Conservation (phyloP, 2,329 filamentous ascomycete genomes). For the Ophiocordyceps polyrhachis-furcata region DNA sequence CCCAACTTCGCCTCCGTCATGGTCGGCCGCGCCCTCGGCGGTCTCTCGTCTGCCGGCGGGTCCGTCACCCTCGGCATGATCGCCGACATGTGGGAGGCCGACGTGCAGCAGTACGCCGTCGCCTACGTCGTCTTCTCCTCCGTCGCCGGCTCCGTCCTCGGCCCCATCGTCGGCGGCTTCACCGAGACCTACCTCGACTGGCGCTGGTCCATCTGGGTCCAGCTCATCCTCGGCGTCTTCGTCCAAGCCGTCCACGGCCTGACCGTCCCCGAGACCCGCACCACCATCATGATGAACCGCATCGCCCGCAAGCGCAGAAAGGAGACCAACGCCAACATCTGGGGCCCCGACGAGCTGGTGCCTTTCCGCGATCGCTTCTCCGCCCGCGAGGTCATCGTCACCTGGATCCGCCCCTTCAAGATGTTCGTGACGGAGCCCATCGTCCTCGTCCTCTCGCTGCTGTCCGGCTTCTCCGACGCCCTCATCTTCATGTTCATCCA, state of each 20-base stretch:
- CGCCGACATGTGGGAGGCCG: conserved; percentile 53
- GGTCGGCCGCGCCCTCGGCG: conserved; percentile 51
- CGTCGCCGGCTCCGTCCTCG: conserved; percentile 57
- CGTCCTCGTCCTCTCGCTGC: conserved; percentile 48
- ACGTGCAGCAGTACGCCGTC: conserved; percentile 56
- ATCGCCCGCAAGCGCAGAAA: conserved; percentile 60
- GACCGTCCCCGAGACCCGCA: conserved; percentile 60
- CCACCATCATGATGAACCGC: conserved; percentile 57
- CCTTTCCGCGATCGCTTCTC: conserved; percentile 40
- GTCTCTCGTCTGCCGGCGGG: conserved; percentile 52
- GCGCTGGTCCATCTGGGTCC: conserved; percentile 68
- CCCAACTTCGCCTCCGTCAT: conserved; percentile 55
- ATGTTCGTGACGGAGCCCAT: conserved; percentile 63
- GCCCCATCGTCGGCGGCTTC: conserved; percentile 64
- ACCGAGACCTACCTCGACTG: conserved; percentile 47
- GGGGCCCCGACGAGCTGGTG: conserved; percentile 54
- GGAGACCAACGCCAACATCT: conserved; percentile 39
- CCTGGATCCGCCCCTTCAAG: conserved; percentile 47
- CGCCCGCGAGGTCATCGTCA: conserved; percentile 32
- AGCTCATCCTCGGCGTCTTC: conserved; percentile 56
- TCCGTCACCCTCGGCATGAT: conserved; percentile 61
- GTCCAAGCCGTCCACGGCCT: conserved; percentile 50
- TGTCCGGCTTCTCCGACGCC: conserved; percentile 55
- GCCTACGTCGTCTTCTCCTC: conserved; percentile 64
- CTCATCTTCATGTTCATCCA: conserved; percentile 66